Percentiles rank a stretch among this genome's conserved stretches.
These are phyloP conservation scores for Tuber umbilicatum DNA, from an alignment of 495 filamentous ascomycete genomes.

Conservation along the genomic window DNA sequence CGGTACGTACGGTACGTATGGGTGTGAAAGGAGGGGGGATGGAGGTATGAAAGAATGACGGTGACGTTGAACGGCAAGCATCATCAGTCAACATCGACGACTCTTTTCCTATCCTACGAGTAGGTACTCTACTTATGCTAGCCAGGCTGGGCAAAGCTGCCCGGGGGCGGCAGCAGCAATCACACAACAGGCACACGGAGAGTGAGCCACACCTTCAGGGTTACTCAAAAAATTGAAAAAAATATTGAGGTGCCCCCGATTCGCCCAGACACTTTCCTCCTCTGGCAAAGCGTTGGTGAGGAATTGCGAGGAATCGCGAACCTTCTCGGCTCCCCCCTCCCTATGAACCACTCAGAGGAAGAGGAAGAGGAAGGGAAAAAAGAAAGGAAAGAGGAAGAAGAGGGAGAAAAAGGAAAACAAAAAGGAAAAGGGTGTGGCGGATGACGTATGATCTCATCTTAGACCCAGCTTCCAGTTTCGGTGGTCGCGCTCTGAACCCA, in stretches of 20 bases:
- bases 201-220: neutral
- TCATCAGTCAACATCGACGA: neutral
- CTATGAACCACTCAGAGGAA: neutral
- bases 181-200: neutral
- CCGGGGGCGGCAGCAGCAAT: neutral
- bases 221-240: too few species aligned
- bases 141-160: slow-evolving; percentile 3
- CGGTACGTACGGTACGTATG: neutral
- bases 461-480: slow-evolving; percentile 30
- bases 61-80: slow-evolving; percentile 3
- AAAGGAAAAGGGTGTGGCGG: slow-evolving; percentile 11
- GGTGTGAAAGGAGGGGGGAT: neutral
- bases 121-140: neutral
- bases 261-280: neutral
- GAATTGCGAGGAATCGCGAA: neutral
- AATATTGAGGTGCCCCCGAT: neutral
- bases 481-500: slow-evolving; percentile 3
- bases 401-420: neutral
- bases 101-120: neutral
- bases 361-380: neutral
- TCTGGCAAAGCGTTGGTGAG: neutral
- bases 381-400: neutral
- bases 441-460: slow-evolving; percentile 31
- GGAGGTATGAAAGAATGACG: neutral
- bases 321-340: neutral